Conservation (phyloP, 805 yeast genomes). For the Myxozyma kluyveri region DNA sequence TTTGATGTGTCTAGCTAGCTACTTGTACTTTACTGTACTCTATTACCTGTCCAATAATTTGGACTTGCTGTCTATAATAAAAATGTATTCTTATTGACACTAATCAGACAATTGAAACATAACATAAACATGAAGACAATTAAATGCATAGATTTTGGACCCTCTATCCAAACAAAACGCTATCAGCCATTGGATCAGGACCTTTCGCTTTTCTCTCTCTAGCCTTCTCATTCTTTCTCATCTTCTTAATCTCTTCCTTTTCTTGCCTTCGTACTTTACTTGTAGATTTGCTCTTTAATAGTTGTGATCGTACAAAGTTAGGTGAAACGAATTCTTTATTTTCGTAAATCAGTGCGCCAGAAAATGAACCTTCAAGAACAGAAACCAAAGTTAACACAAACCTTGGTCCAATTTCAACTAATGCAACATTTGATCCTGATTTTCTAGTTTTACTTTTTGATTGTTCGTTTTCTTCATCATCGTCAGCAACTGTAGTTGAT, state of each 20-base stretch:
- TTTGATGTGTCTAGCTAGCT: background rate
- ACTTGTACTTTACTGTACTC: background rate
- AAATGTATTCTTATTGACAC: background rate
- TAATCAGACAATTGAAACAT: background rate
- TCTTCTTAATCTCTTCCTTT: constrained; percentile 19
- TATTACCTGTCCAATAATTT: background rate
- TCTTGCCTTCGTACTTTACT: constrained; percentile 76
- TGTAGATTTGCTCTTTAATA: constrained; percentile 72
- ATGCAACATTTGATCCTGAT: constrained; percentile 58
- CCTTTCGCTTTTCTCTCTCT: constrained; percentile 18
- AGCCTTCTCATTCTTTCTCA: constrained; percentile 11
- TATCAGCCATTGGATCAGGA: constrained; percentile 22
- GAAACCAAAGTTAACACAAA: constrained; percentile 89
- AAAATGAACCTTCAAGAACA: constrained; percentile 91
- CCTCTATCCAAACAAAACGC: constrained; percentile 20
- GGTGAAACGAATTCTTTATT: constrained; percentile 97
- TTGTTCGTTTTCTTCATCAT: constrained; percentile 48
- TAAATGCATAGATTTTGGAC: no score
- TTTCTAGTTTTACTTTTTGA: constrained; percentile 33
- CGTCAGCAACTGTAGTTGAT: constrained; percentile 29
- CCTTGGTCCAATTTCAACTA: constrained; percentile 96
- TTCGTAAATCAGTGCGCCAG: constrained; percentile 96
- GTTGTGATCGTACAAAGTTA: constrained; percentile 87
- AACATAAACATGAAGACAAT: background rate
- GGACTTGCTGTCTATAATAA: background rate